Conservation (phyloP, 2,329 filamentous ascomycete genomes). For the Penicillium sp. region DNA sequence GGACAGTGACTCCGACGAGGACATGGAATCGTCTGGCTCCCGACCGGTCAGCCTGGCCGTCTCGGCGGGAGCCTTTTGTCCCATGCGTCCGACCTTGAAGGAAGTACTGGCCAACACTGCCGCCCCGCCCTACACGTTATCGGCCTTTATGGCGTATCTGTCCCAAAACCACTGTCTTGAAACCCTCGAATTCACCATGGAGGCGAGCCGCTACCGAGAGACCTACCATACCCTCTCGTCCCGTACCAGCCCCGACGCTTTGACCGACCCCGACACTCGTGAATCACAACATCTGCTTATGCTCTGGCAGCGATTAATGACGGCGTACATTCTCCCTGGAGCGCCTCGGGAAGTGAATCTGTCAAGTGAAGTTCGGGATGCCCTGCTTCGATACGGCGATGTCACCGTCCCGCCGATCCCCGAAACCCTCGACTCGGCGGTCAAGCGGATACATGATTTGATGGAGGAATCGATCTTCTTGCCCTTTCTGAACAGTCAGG, state of each 20-base stretch:
- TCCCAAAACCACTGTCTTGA: constrained; percentile 97
- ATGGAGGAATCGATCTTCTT: constrained; percentile 97
- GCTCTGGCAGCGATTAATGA: constrained; percentile 81
- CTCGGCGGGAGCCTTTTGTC: constrained; percentile 34
- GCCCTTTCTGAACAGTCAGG: constrained; percentile 73
- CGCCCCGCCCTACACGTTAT: constrained; percentile 80
- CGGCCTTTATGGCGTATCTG: constrained; percentile 91
- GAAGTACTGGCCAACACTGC: constrained; percentile 86
- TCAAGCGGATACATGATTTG: constrained; percentile 83
- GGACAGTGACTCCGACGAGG: constrained; percentile 42
- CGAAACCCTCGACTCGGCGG: constrained; percentile 70
- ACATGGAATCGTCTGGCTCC: constrained; percentile 37
- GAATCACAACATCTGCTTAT: constrained; percentile 65
- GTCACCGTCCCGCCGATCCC: constrained; percentile 62
- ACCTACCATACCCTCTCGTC: constrained; percentile 57
- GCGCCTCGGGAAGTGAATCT: constrained; percentile 86
- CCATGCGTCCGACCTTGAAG: constrained; percentile 64
- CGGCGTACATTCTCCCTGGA: constrained; percentile 83
- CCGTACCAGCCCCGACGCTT: constrained; percentile 40
- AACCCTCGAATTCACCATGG: constrained; percentile 93
- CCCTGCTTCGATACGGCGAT: constrained; percentile 60
- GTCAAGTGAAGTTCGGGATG: constrained; percentile 76
- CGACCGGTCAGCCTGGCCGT: constrained; percentile 41
- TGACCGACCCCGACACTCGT: constrained; percentile 45
- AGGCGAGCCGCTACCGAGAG: constrained; percentile 76